Evolutionary conservation across 1,139 yeast genomes (phyloP), one percentile per base, ranked within the genome.

Genomic region (Taphrina communis): DNA sequence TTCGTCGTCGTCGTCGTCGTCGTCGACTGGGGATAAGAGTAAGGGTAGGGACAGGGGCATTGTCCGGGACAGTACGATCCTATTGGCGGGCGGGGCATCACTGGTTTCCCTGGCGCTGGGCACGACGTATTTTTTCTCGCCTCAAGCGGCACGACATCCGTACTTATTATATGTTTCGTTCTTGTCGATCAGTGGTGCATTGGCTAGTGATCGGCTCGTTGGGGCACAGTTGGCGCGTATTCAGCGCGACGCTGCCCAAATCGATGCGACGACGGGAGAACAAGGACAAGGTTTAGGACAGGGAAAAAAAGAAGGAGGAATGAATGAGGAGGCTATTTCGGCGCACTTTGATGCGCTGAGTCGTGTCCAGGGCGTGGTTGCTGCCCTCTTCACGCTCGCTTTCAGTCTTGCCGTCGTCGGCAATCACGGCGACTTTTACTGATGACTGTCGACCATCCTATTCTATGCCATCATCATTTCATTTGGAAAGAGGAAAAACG

Each of bases 351-450:
- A 31, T 6, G 14, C 38, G 25, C 39, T 57, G 17, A 42, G 36
- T 17, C 60, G 56, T 19, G 44, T n/a, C 17, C 61, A 46, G 17
- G 14, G 21, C 39, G 9, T 55, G 21, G 53, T 36, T 36, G 55
- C 55, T 1, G 42, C 38, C 12, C 42, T 63, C 48, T 35, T 42
- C 21, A 36, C 48, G 21, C 12, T 36, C 14, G 60, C 67, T 8
- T 63, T 53, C 44, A 55, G 25, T 21, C 11, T 63, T 46, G 19
- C 59, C n/a, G 60, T 55, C 58, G 67, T 53, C 19, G 67, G 67
- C 36, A 63, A 55, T 41, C 21, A 53, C 31, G 67, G 67, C 17
- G 67, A 63, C 36, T 48, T 46, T 50, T 55, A 63, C 17, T 62
- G 42, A 50, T n/a, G 42, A 9, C 6, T 2, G 6, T 2, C 42